Percentiles rank a stretch among this genome's conserved stretches.
phyloP scores from a whole-genome alignment of 2,329 filamentous ascomycete genomes.

The Whalleya microplaca region DNA sequence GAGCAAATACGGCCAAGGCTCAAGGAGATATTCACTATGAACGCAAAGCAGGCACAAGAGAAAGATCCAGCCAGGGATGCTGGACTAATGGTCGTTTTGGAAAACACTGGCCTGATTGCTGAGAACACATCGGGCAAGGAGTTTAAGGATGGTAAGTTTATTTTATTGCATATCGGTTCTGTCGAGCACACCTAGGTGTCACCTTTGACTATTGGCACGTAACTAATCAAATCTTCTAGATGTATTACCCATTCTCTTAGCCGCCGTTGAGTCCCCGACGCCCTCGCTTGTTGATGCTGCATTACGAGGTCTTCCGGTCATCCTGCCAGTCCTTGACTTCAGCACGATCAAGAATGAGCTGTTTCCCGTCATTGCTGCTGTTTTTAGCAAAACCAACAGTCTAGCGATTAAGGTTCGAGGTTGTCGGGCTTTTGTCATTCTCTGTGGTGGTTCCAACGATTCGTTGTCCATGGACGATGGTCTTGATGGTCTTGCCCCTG shows the following conservation, averaged over 20 bases:
- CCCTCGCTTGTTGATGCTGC: constrained; percentile 88
- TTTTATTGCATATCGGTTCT: neutral
- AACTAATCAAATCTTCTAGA: constrained; percentile 54
- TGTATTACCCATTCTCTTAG: constrained; percentile 81
- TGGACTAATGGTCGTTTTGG: constrained; percentile 86
- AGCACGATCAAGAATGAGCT: constrained; percentile 96
- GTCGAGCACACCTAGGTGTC: neutral
- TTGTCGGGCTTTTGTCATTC: constrained; percentile 83
- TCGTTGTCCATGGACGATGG: constrained; percentile 64
- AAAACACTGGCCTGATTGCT: constrained; percentile 76
- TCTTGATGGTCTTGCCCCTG: constrained; percentile 69
- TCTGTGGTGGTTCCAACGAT: constrained; percentile 77
- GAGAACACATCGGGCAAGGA: constrained; percentile 87
- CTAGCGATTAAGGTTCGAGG: constrained; percentile 93
- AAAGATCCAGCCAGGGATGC: constrained; percentile 84
- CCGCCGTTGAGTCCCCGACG: constrained; percentile 85
- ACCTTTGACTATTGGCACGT: constrained; percentile 4
- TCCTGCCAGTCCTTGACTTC: constrained; percentile 91
- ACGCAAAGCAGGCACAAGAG: constrained; percentile 64
- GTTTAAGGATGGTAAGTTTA: constrained; percentile 82
- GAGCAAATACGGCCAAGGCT: constrained; percentile 86
- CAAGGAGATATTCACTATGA: constrained; percentile 77
- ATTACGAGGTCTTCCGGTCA: constrained; percentile 73
- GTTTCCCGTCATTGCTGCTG: constrained; percentile 86
- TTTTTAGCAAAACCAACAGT: constrained; percentile 92